Conservation (phyloP, 352 stramenopile genomes). For the Thalassiosira oceanica region DNA sequence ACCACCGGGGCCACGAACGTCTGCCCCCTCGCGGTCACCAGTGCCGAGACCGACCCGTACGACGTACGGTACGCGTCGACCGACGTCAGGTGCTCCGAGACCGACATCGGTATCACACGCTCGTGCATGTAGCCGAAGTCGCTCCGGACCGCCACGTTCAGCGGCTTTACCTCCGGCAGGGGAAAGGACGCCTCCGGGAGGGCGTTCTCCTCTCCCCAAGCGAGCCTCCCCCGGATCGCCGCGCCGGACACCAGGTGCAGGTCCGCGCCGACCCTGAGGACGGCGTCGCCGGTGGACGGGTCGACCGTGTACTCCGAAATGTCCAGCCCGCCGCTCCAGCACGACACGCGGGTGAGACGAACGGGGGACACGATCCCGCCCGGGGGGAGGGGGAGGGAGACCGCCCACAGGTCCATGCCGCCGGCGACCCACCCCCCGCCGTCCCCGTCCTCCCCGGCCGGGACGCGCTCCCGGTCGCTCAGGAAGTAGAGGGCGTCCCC, state of each 20-base stretch:
- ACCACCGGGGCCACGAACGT: constrained; percentile 57
- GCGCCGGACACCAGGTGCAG: constrained; percentile 45
- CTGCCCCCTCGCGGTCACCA: constrained; percentile 62
- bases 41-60: constrained; percentile 34
- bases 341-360: constrained; percentile 58
- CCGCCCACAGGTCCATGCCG: constrained; percentile 69
- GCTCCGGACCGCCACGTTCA: constrained; percentile 61
- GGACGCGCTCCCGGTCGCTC: constrained; percentile 42
- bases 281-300: constrained; percentile 32
- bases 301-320: constrained; percentile 68
- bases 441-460: background rate
- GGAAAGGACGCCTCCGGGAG: background rate
- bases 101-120: constrained; percentile 46
- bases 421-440: constrained; percentile 35
- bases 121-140: constrained; percentile 72
- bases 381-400: constrained; percentile 19
- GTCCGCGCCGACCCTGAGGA: constrained; percentile 69
- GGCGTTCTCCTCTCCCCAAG: background rate
- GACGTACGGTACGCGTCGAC: constrained; percentile 54
- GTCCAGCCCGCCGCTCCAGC: constrained; percentile 57
- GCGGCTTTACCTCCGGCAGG: constrained; percentile 9
- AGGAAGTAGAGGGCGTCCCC: constrained; percentile 62
- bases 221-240: constrained; percentile 28
- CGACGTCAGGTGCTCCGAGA: constrained; percentile 28
- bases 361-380: constrained; percentile 10